These are phyloP conservation scores for Alternaria sp. DNA, from an alignment of 2,329 filamentous ascomycete species.

Conservation along the genomic window DNA sequence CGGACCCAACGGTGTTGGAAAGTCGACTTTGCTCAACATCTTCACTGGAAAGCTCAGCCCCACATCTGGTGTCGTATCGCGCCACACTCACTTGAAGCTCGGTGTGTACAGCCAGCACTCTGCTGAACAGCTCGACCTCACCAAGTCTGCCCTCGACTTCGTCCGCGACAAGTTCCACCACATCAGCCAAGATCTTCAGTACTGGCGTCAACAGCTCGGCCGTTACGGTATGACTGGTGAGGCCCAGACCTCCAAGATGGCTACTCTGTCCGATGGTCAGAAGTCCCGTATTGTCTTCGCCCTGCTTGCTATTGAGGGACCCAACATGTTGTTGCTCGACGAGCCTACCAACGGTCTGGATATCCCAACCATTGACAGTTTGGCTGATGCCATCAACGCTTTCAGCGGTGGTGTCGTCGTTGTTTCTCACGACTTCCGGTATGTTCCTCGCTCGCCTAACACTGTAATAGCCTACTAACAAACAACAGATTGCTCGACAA, in stretches of 20 bases:
- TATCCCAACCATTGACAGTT: conserved; percentile 96
- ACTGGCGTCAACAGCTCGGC: conserved; percentile 98
- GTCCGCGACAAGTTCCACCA: conserved; percentile 92
- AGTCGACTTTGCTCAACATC: conserved; percentile 93
- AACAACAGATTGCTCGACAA: conserved; percentile 88
- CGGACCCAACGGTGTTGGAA: conserved; percentile 98
- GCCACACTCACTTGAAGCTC: conserved; percentile 98
- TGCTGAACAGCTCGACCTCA: conserved; percentile 96
- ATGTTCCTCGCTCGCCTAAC: conserved; percentile 50
- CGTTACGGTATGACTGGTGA: conserved; percentile 93
- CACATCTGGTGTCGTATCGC: conserved; percentile 80
- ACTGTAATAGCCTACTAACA: conserved; percentile 45
- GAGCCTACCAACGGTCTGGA: conserved; percentile 99
- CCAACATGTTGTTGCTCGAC: conserved; percentile 98
- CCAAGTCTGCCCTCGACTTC: conserved; percentile 97
- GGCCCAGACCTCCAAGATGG: conserved; percentile 95
- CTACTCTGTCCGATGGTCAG: conserved; percentile 96
- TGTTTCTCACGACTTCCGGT: conserved; percentile 99
- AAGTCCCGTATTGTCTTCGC: conserved; percentile 99
- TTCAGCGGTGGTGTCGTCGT: conserved; percentile 97
- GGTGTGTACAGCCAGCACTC: conserved; percentile 99
- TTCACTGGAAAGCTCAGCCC: conserved; percentile 96
- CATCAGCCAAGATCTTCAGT: conserved; percentile 97
- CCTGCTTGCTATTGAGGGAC: conserved; percentile 89
- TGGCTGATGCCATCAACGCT: conserved; percentile 97